Conservation (phyloP, 164 flowering plant species). For the Nelumbo lutea region DNA sequence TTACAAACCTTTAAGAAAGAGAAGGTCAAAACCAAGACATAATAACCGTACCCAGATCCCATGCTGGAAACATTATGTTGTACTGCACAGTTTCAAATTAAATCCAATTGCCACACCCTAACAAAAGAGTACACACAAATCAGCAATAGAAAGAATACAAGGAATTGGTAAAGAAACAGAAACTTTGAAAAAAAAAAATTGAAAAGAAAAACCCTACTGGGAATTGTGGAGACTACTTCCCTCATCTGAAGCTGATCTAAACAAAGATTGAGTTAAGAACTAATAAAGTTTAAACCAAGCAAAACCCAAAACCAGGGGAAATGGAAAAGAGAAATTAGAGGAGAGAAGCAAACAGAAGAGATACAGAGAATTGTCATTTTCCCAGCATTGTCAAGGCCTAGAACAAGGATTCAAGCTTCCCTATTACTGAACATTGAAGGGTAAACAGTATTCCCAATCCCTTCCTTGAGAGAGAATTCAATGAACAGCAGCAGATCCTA, state of each 20-base stretch:
- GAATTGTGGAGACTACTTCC: constrained; percentile 94
- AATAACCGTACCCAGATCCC: constrained; percentile 83
- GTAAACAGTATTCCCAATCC: constrained; percentile 73
- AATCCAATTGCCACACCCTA: constrained; percentile 84
- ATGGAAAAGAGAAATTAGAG: neutral
- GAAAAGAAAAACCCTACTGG: constrained; percentile 45
- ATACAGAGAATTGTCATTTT: constrained; percentile 97
- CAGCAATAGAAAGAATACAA: neutral
- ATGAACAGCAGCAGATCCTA: constrained; percentile 13
- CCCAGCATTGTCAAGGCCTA: constrained; percentile 99
- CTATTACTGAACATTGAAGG: constrained; percentile 71
- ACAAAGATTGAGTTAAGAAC: constrained; percentile 12
- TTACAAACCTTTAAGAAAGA: too few relatives aligned
- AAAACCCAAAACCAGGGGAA: constrained; percentile 8
- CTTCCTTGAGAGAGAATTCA: neutral
- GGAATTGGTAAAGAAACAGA: neutral
- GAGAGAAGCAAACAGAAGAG: neutral
- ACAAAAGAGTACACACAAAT: constrained; percentile 1
- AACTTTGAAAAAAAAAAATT: neutral
- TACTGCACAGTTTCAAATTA: constrained; percentile 95
- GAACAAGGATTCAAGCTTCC: constrained; percentile 96
- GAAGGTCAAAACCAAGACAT: too few relatives aligned
- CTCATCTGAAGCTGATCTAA: constrained; percentile 99
- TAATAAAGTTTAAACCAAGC: neutral
- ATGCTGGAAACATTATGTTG: constrained; percentile 94